Conservation (phyloP, 768 basidiomycete species). For the Leccinum subtestaceum region DNA sequence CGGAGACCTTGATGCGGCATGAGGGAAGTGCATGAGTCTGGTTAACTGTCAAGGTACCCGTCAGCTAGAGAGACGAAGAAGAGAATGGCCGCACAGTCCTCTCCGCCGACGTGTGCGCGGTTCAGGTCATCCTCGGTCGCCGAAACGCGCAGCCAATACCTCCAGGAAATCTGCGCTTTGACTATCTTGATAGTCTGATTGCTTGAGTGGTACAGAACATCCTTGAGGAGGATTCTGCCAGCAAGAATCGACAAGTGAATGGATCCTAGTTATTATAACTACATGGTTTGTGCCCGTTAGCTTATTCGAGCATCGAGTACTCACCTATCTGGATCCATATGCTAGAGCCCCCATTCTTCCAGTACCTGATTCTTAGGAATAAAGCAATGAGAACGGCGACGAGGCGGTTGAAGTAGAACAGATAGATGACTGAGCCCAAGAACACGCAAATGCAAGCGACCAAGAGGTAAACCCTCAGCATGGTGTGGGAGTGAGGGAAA, state of each 20-base stretch:
- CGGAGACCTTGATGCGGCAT: constrained; percentile 76
- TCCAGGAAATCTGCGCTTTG: constrained; percentile 86
- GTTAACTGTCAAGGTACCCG: constrained; percentile 30
- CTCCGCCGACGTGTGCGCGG: constrained; percentile 43
- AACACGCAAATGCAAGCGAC: constrained; percentile 59
- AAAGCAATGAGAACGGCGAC: constrained; percentile 66
- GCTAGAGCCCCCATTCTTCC: constrained; percentile 75
- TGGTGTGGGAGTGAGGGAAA: constrained; percentile 22
- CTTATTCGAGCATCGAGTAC: constrained; percentile 15
- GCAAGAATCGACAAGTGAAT: constrained; percentile 87
- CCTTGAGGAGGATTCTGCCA: constrained; percentile 85
- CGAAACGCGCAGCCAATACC: constrained; percentile 88
- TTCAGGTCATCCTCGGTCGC: constrained; percentile 70
- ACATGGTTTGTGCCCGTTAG: constrained; percentile 3
- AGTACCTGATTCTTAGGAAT: constrained; percentile 65
- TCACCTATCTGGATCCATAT: constrained; percentile 82
- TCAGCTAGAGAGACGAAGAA: constrained; percentile 9
- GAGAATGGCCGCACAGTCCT: constrained; percentile 46
- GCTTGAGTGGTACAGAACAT: constrained; percentile 85
- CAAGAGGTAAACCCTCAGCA: constrained; percentile 61
- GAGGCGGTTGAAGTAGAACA: constrained; percentile 91
- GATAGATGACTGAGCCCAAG: constrained; percentile 61
- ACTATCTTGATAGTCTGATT: constrained; percentile 86
- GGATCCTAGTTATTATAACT: constrained; percentile 52
- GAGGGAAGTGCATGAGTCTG: constrained; percentile 42